Percentiles rank a stretch among this genome's conserved stretches.
These are phyloP conservation scores for Tilletiopsis washingtonensis DNA, from an alignment of 1,284 basidiomycete genomes.

Conservation along the genomic window DNA sequence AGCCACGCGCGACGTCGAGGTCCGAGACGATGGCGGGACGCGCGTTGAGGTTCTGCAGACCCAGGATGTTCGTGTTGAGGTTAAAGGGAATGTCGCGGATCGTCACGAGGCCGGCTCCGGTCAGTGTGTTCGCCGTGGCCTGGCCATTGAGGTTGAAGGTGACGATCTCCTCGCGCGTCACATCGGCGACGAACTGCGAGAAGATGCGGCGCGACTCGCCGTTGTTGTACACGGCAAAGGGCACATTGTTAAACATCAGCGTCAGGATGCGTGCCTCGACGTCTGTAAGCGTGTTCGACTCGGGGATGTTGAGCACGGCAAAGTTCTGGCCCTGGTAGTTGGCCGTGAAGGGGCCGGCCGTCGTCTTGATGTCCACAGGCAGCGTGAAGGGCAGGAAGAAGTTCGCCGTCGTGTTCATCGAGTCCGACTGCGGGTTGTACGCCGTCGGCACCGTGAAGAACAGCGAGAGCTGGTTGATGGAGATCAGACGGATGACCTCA, in stretches of 20 bases:
- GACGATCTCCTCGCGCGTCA: slow-evolving; percentile 55
- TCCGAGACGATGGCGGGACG: slow-evolving; percentile 58
- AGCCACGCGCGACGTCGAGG: slow-evolving; percentile 66
- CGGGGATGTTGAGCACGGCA: slow-evolving; percentile 59
- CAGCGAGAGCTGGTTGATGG: slow-evolving; percentile 59
- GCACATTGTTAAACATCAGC: slow-evolving; percentile 58
- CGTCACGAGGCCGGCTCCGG: slow-evolving; percentile 62
- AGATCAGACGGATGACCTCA: slow-evolving; percentile 61
- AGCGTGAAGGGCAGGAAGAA: slow-evolving; percentile 67
- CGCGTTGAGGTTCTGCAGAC: slow-evolving; percentile 62
- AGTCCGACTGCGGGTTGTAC: slow-evolving; percentile 55
- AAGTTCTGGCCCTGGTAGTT: slow-evolving; percentile 57
- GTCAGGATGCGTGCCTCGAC: slow-evolving; percentile 60
- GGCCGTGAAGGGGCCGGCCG: slow-evolving; percentile 60
- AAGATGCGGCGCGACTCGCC: slow-evolving; percentile 54
- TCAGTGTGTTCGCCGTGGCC: slow-evolving; percentile 58
- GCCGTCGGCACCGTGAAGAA: slow-evolving; percentile 57
- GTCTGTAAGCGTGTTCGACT: slow-evolving; percentile 58
- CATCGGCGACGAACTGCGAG: slow-evolving; percentile 61
- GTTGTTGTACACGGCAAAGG: slow-evolving; percentile 57
- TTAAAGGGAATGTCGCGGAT: slow-evolving; percentile 59
- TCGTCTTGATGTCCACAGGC: slow-evolving; percentile 60
- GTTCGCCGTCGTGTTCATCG: slow-evolving; percentile 57
- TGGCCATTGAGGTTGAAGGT: slow-evolving; percentile 58
- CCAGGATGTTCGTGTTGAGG: slow-evolving; percentile 59